phyloP scores from a whole-genome alignment of 331 rosid species.

The Malus hybrid region DNA sequence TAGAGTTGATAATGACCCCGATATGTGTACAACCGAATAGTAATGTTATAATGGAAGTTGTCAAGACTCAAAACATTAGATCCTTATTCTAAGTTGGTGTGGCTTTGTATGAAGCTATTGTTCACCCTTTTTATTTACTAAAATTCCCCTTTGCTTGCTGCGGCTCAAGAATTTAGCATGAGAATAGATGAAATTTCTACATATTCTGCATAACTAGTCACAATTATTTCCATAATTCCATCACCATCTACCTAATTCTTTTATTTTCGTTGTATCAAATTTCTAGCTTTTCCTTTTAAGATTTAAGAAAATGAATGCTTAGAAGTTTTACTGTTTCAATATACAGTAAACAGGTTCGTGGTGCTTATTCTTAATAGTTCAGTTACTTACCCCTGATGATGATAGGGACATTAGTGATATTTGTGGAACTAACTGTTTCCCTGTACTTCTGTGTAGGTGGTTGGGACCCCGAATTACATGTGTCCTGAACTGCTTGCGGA shows the following conservation, averaged over 20 bases:
- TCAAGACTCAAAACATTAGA: not conserved
- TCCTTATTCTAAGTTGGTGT: not conserved
- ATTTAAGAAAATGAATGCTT: not conserved
- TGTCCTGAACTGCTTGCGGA: constrained; percentile 99
- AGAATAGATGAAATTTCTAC: not conserved
- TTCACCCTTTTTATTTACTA: not conserved
- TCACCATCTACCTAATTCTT: not conserved
- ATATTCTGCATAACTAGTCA: not conserved
- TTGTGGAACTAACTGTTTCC: constrained; percentile 1
- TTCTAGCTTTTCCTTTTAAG: not conserved
- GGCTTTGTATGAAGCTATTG: not conserved
- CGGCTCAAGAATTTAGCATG: too few species aligned
- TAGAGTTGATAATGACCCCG: not conserved
- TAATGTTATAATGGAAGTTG: not conserved
- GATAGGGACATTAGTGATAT: not conserved
- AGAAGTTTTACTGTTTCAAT: not conserved
- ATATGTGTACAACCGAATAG: not conserved
- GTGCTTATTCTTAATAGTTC: not conserved
- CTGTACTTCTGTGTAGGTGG: constrained; percentile 54
- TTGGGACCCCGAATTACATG: constrained; percentile 99
- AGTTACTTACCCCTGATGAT: not conserved
- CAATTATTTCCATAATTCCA: not conserved
- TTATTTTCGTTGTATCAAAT: not conserved
- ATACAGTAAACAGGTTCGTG: not conserved
- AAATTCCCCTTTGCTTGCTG: not conserved